These are phyloP conservation scores for Hortiboletus campestris DNA, from an alignment of 768 basidiomycete species.

Conservation along the genomic window DNA sequence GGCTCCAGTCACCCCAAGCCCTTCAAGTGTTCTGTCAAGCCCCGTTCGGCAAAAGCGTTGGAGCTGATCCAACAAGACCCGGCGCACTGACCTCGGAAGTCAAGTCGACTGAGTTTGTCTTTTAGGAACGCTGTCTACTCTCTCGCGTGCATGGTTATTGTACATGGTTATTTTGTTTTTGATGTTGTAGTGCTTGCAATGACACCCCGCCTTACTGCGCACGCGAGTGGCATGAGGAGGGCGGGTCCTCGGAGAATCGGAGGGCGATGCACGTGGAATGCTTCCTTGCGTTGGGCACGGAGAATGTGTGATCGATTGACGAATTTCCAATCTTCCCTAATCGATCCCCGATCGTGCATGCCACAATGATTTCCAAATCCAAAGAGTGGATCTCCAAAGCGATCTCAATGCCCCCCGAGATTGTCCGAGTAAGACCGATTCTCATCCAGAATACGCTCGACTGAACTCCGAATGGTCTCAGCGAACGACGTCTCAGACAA, in stretches of 20 bases:
- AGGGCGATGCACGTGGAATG: neutral
- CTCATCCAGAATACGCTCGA: slow-evolving; percentile 47
- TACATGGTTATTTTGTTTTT: neutral
- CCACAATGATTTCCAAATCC: neutral
- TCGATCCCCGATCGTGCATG: neutral
- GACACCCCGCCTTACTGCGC: neutral
- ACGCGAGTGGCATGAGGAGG: neutral
- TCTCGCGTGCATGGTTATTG: neutral
- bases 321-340: neutral
- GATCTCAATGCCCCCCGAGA: neutral
- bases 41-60: slow-evolving; percentile 57
- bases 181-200: neutral
- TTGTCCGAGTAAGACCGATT: slow-evolving; percentile 12
- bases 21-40: slow-evolving; percentile 57
- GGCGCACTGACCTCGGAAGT: slow-evolving; percentile 11
- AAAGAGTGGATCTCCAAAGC: neutral
- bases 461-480: slow-evolving; percentile 39
- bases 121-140: neutral
- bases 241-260: slow-evolving; percentile 5
- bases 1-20: slow-evolving; percentile 53
- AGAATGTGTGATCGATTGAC: slow-evolving; percentile 3
- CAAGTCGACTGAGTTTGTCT: neutral
- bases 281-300: slow-evolving; percentile 4
- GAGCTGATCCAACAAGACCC: slow-evolving; percentile 51
- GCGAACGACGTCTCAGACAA: slow-evolving; percentile 49